Evolutionary conservation across 192 early-diverging fungal genomes (phyloP), one percentile per base, ranked within the genome.

Genomic region (Cetraspora pellucida): DNA sequence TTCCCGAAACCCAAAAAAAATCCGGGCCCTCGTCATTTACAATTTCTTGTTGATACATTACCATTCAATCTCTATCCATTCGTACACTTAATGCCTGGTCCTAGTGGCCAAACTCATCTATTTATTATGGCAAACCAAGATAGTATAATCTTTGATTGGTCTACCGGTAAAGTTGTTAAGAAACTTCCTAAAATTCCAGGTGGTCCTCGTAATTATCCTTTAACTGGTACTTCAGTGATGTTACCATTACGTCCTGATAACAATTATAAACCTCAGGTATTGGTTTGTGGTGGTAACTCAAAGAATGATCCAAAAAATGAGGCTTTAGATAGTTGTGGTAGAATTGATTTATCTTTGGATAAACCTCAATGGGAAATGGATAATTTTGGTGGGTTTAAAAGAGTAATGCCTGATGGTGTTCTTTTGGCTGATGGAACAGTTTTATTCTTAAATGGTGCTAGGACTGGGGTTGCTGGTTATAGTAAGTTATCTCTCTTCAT

Each of bases 391-490:
- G 83, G 82, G 79, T 0, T 79, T 5, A 78, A 58, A 10, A 71
- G 87, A 28, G 27, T 87, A 47, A 89, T 89, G 87, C 85, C 86
- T 10, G 87, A 89, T 69, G 84, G 76, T 17, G 77, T 89, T 14
- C 74, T 86, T 37, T 59, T 87, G 0, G 79, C 87, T 0, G 89
- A 91, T 25, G 87, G 89, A 46, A 89, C 80, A 21, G 43, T 88
- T n/a, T 59, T 91, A 57, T 79, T 88, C 75, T 59, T 91, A n/a
- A 91, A 91, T 77, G 90, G 90, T 14, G 88, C 86, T n/a, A 74
- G 81, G 65, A 82, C 65, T 21, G 90, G 90, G n/a, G 80, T 77
- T 74, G 82, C 88, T 19, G 89, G 90, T 23, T 91, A 82, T 59
- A 79, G 78, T 52, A 72, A 76, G 25, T 59, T 17, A 31, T 19